A percentile compares a stretch with the other conserved stretches of the same genome.
Evolutionary conservation across 768 basidiomycete species (phyloP).

Genomic region (Hygrocybe coccinea): DNA sequence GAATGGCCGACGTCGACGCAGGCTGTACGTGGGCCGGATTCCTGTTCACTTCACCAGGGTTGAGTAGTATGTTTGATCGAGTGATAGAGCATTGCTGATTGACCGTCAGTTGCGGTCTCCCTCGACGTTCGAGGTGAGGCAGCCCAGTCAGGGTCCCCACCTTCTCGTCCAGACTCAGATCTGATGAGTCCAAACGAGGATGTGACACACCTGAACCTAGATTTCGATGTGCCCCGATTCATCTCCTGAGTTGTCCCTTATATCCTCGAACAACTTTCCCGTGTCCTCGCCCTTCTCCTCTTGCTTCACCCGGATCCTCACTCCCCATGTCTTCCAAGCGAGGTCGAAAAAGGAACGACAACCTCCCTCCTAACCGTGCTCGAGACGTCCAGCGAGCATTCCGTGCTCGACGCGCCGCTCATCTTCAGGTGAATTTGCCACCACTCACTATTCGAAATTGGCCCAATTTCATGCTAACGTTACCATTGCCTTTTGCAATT

Average conservation of each 20-base stretch:
- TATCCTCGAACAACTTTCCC: constrained; percentile 32
- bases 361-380: constrained; percentile 74
- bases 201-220: constrained; percentile 6
- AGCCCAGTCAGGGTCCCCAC: constrained; percentile 7
- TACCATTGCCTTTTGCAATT: constrained; percentile 12
- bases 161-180: not conserved
- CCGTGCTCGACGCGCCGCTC: constrained; percentile 81
- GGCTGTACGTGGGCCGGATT: not conserved
- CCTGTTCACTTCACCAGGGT: not conserved
- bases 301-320: constrained; percentile 16
- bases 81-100: not conserved
- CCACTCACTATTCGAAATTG: constrained; percentile 25
- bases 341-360: constrained; percentile 79
- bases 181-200: not conserved
- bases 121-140: not conserved
- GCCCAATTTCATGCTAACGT: constrained; percentile 22
- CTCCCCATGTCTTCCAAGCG: constrained; percentile 75
- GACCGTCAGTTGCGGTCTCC: not conserved
- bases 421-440: constrained; percentile 58
- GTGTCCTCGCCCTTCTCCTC: constrained; percentile 25
- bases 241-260: constrained; percentile 27
- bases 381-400: constrained; percentile 88
- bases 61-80: not conserved
- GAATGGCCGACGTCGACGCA: not conserved
- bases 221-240: constrained; percentile 5